Percentiles rank a stretch among this genome's conserved stretches.
phyloP scores from a whole-genome alignment of 2,329 filamentous ascomycete genomes.

The Ambrosiella beaveri region DNA sequence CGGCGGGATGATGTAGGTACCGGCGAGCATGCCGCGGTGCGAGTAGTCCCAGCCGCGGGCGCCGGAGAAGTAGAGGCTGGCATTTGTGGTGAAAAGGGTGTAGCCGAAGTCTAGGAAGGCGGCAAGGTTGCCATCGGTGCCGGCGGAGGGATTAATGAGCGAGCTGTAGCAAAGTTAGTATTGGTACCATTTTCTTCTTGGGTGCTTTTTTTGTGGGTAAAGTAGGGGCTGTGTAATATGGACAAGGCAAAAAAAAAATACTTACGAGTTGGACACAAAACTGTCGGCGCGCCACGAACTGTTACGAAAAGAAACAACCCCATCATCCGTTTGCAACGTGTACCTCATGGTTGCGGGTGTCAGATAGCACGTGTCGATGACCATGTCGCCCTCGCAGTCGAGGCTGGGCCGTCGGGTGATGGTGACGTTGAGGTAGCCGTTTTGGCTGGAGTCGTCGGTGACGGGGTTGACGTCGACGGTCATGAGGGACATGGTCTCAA shows the following conservation, averaged over 20 bases:
- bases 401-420: conserved; percentile 9
- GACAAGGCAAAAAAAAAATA: background rate
- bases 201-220: background rate
- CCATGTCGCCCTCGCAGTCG: conserved; percentile 7
- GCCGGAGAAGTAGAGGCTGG: conserved; percentile 6
- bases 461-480: background rate
- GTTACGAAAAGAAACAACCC: conserved; percentile 6
- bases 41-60: conserved; percentile 12
- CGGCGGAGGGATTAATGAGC: background rate
- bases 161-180: background rate
- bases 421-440: conserved; percentile 11
- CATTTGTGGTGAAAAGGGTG: conserved; percentile 5
- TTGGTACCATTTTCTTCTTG: too few relatives aligned
- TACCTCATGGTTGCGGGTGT: conserved; percentile 11
- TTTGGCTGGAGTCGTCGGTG: background rate
- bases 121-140: conserved; percentile 11
- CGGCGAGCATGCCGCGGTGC: conserved; percentile 7
- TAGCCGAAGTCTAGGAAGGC: conserved; percentile 11
- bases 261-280: conserved; percentile 6
- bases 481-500: conserved; percentile 4
- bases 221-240: background rate
- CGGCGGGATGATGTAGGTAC: conserved; percentile 10
- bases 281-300: conserved; percentile 9
- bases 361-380: conserved; percentile 10
- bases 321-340: conserved; percentile 2